Evolutionary conservation across 2,329 filamentous ascomycete genomes (phyloP).

Genomic region (Hymenoscyphus albidus): DNA sequence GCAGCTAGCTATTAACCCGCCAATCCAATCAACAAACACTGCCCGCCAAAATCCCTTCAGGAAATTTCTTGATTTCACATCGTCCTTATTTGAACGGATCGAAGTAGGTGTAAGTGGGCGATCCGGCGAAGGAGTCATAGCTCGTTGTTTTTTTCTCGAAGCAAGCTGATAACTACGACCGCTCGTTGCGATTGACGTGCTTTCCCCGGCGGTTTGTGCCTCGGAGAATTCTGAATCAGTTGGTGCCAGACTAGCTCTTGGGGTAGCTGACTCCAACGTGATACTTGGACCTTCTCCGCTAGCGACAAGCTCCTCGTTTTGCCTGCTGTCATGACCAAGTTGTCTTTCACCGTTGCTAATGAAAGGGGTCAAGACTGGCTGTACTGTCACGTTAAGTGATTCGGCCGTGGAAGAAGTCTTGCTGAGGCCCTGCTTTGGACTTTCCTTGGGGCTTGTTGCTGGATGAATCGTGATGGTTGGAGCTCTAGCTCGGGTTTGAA

Average conservation of each 20-base stretch:
- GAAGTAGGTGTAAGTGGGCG: slow-evolving; percentile 31
- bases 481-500: not conserved
- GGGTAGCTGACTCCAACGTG: slow-evolving; percentile 25
- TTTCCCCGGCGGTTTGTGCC: slow-evolving; percentile 22
- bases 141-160: slow-evolving; percentile 26
- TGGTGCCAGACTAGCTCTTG: slow-evolving; percentile 15
- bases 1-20: slow-evolving; percentile 31
- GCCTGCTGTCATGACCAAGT: slow-evolving; percentile 14
- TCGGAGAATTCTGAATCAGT: slow-evolving; percentile 7
- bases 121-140: slow-evolving; percentile 19
- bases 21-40: slow-evolving; percentile 37
- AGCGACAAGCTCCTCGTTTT: slow-evolving; percentile 9
- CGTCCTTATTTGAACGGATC: slow-evolving; percentile 28
- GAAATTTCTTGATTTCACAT: slow-evolving; percentile 27
- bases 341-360: slow-evolving; percentile 16
- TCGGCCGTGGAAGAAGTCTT: not conserved
- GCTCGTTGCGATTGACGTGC: slow-evolving; percentile 24
- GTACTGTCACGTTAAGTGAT: not conserved
- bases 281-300: slow-evolving; percentile 21
- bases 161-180: slow-evolving; percentile 19
- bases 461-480: slow-evolving; percentile 1
- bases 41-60: slow-evolving; percentile 35
- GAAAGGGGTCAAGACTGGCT: slow-evolving; percentile 17
- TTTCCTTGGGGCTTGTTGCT: not conserved
- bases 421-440: not conserved